A percentile compares a stretch with the other conserved stretches of the same genome.
Conservation (phyloP, 108 stramenopile species). For the Chaetoceros tenuissimus region DNA sequence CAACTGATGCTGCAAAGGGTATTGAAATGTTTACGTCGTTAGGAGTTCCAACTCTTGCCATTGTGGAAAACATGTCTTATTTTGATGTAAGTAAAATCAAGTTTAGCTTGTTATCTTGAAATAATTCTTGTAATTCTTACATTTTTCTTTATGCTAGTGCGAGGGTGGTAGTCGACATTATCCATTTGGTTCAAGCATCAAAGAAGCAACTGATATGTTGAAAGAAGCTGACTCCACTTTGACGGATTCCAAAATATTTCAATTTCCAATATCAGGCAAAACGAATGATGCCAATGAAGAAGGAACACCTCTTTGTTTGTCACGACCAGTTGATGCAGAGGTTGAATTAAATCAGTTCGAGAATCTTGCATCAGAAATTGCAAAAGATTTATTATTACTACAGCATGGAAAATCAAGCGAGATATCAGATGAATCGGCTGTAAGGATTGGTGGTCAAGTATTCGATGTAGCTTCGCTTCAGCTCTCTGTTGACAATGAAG, state of each 20-base stretch:
- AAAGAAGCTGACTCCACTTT: constrained; percentile 8
- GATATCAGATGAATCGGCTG: constrained; percentile 7
- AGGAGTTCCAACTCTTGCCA: constrained; percentile 87
- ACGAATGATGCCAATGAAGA: constrained; percentile 61
- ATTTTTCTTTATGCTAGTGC: constrained; percentile 17
- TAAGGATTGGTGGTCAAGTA: constrained; percentile 22
- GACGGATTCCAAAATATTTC: constrained; percentile 35
- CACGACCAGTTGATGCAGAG: constrained; percentile 26
- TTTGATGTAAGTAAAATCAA: constrained; percentile 45
- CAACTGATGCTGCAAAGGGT: constrained; percentile 93
- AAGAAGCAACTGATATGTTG: not conserved
- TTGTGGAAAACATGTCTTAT: constrained; percentile 98
- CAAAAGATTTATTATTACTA: constrained; percentile 51
- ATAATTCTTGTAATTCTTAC: not conserved
- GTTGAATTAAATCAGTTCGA: constrained; percentile 45
- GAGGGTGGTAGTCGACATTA: constrained; percentile 72
- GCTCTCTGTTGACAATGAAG: constrained; percentile 35
- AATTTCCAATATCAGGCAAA: constrained; percentile 61
- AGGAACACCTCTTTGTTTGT: constrained; percentile 55
- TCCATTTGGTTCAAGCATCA: constrained; percentile 70
- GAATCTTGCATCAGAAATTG: constrained; percentile 55
- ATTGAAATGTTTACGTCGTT: constrained; percentile 92
- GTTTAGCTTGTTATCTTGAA: not conserved
- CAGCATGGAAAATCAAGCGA: constrained; percentile 30
- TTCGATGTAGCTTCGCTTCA: constrained; percentile 58